These are phyloP conservation scores for Fusarium newnesense DNA, from an alignment of 2,329 filamentous ascomycete genomes.

Conservation along the genomic window DNA sequence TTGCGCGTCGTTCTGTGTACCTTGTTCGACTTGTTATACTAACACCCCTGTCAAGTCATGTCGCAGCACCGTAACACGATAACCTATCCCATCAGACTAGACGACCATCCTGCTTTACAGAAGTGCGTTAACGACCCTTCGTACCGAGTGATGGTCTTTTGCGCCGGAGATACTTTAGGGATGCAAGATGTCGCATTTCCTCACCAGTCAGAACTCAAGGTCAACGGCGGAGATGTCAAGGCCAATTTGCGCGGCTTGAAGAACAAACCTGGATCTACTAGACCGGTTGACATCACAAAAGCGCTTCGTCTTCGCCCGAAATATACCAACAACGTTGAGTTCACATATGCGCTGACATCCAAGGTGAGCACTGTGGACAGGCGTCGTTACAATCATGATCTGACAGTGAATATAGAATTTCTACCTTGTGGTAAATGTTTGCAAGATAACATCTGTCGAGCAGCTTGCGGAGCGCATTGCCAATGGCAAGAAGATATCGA, in stretches of 20 bases:
- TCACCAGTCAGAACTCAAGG: conserved; percentile 89
- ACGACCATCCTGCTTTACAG: conserved; percentile 63
- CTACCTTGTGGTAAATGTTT: conserved; percentile 79
- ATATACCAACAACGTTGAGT: conserved; percentile 81
- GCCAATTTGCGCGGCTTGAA: conserved; percentile 95
- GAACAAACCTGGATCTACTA: conserved; percentile 94
- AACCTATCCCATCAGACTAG: conserved; percentile 56
- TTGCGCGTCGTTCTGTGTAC: neutral
- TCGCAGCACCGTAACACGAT: conserved; percentile 64
- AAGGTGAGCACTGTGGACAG: conserved; percentile 69
- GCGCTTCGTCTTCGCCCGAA: conserved; percentile 75
- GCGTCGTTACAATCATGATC: conserved; percentile 20
- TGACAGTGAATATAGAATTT: conserved; percentile 66
- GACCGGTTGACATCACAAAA: conserved; percentile 89
- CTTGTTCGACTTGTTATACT: conserved; percentile 1
- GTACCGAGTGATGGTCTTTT: conserved; percentile 84
- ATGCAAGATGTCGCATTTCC: conserved; percentile 87
- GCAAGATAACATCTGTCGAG: conserved; percentile 76
- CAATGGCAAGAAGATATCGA: conserved; percentile 76
- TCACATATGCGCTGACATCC: conserved; percentile 91
- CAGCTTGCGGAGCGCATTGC: conserved; percentile 76
- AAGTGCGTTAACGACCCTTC: conserved; percentile 69
- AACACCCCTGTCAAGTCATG: conserved; percentile 56
- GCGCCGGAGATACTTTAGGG: conserved; percentile 71
- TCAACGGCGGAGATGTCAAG: conserved; percentile 89